Evolutionary conservation across 768 basidiomycete genomes (phyloP), one percentile per base, ranked within the genome.

Genomic region (Podaxis carcinomalis): DNA sequence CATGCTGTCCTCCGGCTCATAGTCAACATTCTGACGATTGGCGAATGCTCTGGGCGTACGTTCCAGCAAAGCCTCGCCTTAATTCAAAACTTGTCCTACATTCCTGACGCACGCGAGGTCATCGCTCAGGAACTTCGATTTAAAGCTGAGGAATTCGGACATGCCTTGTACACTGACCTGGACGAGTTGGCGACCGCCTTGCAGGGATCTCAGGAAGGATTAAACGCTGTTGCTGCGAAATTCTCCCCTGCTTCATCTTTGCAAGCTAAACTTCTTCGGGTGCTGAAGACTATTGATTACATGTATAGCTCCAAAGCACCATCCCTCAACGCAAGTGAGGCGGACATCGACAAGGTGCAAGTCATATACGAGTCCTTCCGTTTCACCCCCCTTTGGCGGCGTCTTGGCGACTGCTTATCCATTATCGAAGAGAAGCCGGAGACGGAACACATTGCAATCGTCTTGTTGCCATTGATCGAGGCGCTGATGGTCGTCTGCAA

Each of bases 401-500:
- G 88, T 39, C 81, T 99, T 3, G 90, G 95, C n/a, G 89, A 92
- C 64, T 96, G 95, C 68, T 80, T 99, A 42, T 84, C 84, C 2
- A 77, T 88, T 56, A 88, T 98, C 62, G 92, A 93, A 68, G 86
- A 88, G 63, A 86, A 87, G 61, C 78, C 88, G 0, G 87, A 91
- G 63, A 85, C 87, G 46, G 91, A 92, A 60, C 91, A 97, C 70
- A 86, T 96, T 52, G 93, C 93, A 3, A 95, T 92, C 1, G 93
- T 98, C 13, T 79, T 99, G 1, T 78, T 99, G 35, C 97, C 97
- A 10, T 80, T 98, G 51, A 97, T 99, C 62, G 97, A 99, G 73
- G 85, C 95, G 1, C 77, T 99, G 62, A 98, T 99, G 96, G 95
- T 99, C 1, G 93, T 99, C 40, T 97, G 93, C 83, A 97, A 97